Evolutionary conservation across 192 early-diverging fungal species (phyloP), one percentile per base, ranked within the genome.

Genomic region (Linnemannia schmuckeri): DNA sequence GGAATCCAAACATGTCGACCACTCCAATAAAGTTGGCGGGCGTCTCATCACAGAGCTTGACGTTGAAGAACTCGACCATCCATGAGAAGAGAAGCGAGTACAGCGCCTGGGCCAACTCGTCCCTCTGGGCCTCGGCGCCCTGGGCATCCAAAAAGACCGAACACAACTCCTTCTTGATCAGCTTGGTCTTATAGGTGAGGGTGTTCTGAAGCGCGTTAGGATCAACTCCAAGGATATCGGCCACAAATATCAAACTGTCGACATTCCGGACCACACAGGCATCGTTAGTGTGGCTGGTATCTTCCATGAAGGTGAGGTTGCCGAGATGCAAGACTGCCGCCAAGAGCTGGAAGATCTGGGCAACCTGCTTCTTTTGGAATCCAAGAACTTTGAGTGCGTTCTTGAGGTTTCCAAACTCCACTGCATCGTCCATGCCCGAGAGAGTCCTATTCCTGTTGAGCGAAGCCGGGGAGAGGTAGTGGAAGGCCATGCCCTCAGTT

Each of bases 261-360:
- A 80, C 79, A 79, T 98, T 97, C 68, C 93, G 92, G 72, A 98
- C 95, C 42, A 91, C 89, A 15, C 95, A 94, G 49, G 96, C 94
- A 54, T 96, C 95, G 78, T 95, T 92, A 41, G 91, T 88, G 55
- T 95, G 93, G 70, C 93, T 92, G 8, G 79, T 72, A 55, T 93
- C 92, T 61, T 95, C 92, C 55, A 89, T 82, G 81, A 98, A 98
- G 72, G 95, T 92, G 72, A 99, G 82, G 81, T 98, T 97, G 27
- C 97, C 97, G 24, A 99, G 91, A 77, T 96, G 94, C 46, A 99
- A 88, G 74, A 99, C 95, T 35, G 96, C 94, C 0, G 97, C 94
- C 54, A 99, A 85, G 52, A 96, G 90, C 57, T 96, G 93, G 85
- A 97, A 97, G 71, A 98, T 96, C 80, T 97, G 95, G 40, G 93